Evolutionary conservation across 78 protist genomes (phyloP), one percentile per base, ranked within the genome.

Genomic region (Dictyostelium intermedium): DNA sequence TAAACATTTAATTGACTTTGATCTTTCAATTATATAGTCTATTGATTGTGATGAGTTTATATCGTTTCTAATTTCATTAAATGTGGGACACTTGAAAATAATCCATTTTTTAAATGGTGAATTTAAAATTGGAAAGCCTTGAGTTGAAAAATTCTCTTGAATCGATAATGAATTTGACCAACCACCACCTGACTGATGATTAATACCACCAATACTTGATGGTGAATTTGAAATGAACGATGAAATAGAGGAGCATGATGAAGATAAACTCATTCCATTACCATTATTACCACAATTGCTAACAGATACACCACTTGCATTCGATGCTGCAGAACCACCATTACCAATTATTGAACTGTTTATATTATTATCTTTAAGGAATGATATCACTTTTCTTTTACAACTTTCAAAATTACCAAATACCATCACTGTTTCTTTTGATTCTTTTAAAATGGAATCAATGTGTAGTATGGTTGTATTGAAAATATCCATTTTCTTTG

Each of bases 101-200:
- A 35, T 16, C 79, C 79, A 72, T 72, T 72, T 72, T 72, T 72
- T 72, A 72, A 72, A 72, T 72, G 79, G 79, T 34, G 79, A 34
- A 18, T 72, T 72, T 1, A 30, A 34, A 34, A 72, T 72, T 34
- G 10, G 79, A 72, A 72, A 72, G 32, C 79, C 79, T 27, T 72
- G 79, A 30, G 79, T 72, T 34, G 79, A 72, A 34, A 72, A 72
- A 34, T 72, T 72, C 43, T 72, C 79, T 72, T 72, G 79, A 72
- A 72, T 72, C 9, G 79, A 72, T 72, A 72, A 72, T 34, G 74
- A 66, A 10, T 66, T 66, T 66, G 74, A 66, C 74, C 74, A 66
- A 63, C 32, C 5, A 25, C 74, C 74, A 25, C 35, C 43, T 5
- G 4, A 10, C 25, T 32, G 10, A 66, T 63, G 66, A 25, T 25